Conservation (phyloP, 1,284 basidiomycete species). For the Tilletia setariae region DNA sequence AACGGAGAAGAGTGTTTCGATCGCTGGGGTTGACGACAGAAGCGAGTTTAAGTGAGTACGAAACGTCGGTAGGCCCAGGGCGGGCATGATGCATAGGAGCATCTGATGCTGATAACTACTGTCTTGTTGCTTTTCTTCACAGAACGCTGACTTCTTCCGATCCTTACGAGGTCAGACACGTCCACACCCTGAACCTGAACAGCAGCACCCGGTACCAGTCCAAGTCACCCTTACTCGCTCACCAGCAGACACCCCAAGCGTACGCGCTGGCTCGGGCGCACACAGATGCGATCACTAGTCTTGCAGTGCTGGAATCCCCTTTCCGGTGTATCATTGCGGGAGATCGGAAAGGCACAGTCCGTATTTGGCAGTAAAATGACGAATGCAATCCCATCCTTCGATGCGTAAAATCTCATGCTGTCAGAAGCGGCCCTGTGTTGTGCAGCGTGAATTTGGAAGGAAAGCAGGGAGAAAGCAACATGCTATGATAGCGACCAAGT, state of each 20-base stretch:
- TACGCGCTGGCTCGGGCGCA: conserved; percentile 22
- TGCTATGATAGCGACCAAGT: conserved; percentile 63
- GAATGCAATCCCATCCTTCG: no score
- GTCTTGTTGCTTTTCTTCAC: not conserved
- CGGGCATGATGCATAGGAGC: no score
- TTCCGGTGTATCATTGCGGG: conserved; percentile 82
- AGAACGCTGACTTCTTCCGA: not conserved
- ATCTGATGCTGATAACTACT: no score
- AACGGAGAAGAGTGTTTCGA: conserved; percentile 60
- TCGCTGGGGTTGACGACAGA: conserved; percentile 23
- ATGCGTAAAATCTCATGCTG: no score
- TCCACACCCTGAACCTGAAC: conserved; percentile 11
- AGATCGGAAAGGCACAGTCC: conserved; percentile 58
- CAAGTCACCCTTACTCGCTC: conserved; percentile 33
- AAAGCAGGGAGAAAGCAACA: no score
- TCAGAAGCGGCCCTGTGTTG: no score
- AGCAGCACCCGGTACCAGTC: conserved; percentile 12
- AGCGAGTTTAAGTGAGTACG: conserved; percentile 23
- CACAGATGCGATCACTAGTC: conserved; percentile 70
- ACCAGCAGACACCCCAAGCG: conserved; percentile 26
- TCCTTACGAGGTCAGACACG: not conserved
- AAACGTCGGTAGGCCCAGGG: no score
- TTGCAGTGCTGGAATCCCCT: conserved; percentile 77
- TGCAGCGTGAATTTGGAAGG: no score
- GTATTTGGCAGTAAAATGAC: conserved; percentile 52